Conservation (phyloP, 169 alveolate species). For the Theileria luwenshuni region DNA sequence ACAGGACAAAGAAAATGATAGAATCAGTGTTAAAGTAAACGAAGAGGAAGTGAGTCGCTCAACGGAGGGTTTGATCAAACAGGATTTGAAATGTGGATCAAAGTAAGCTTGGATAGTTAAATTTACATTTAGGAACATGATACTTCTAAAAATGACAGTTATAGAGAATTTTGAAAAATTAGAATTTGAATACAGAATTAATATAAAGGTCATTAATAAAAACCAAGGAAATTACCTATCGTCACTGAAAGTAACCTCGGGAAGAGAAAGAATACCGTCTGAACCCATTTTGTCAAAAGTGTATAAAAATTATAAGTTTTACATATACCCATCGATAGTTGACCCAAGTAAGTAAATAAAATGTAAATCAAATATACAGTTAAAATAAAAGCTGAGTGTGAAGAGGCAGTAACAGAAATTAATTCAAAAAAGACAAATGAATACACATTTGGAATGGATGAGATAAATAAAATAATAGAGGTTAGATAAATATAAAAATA, state of each 20-base stretch:
- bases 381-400: slow-evolving; percentile 43
- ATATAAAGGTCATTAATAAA: slow-evolving; percentile 19
- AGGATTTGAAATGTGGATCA: slow-evolving; percentile 45
- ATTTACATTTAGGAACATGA: slow-evolving; percentile 3
- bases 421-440: slow-evolving; percentile 2
- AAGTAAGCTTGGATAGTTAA: slow-evolving; percentile 16
- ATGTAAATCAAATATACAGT: neutral
- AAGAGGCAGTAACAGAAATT: slow-evolving; percentile 26
- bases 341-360: slow-evolving; percentile 5
- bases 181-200: slow-evolving; percentile 13
- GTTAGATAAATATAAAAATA: slow-evolving; percentile 2
- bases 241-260: slow-evolving; percentile 15
- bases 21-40: slow-evolving; percentile 22
- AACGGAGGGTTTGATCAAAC: slow-evolving; percentile 16
- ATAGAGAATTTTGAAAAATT: neutral
- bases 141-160: slow-evolving; percentile 5
- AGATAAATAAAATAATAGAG: neutral
- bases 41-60: slow-evolving; percentile 17
- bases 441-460: slow-evolving; percentile 9
- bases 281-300: slow-evolving; percentile 41
- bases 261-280: neutral
- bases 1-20: slow-evolving; percentile 8
- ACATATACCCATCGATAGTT: slow-evolving; percentile 10
- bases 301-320: slow-evolving; percentile 7
- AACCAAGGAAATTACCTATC: slow-evolving; percentile 23